These are phyloP conservation scores for Ascomycota sp. DNA, from an alignment of 2,329 filamentous ascomycete genomes.

Conservation along the genomic window DNA sequence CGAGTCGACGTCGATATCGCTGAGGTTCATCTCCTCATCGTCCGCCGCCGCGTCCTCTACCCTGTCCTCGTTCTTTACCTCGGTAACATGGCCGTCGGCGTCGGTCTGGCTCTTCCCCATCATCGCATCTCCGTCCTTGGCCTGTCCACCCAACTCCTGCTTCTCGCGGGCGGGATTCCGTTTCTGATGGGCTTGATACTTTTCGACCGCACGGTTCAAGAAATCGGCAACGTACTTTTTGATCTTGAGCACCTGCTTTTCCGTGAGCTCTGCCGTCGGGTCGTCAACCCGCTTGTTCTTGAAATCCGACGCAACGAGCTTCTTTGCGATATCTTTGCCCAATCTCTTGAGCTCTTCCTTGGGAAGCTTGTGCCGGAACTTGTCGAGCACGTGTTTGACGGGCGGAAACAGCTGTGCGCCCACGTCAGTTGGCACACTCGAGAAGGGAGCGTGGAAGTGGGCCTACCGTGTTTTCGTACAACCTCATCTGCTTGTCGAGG, in stretches of 20 bases:
- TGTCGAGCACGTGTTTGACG: slow-evolving; percentile 70
- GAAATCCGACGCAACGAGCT: slow-evolving; percentile 78
- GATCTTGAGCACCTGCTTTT: slow-evolving; percentile 64
- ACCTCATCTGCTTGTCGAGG: slow-evolving; percentile 77
- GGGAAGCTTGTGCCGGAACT: slow-evolving; percentile 69
- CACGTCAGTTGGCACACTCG: too few species aligned
- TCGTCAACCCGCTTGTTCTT: slow-evolving; percentile 75
- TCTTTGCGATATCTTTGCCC: slow-evolving; percentile 56
- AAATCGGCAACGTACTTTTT: slow-evolving; percentile 71
- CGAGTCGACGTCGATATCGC: slow-evolving; percentile 21
- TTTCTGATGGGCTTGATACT: slow-evolving; percentile 49
- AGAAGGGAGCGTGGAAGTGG: too few species aligned
- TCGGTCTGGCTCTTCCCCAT: slow-evolving; percentile 3
- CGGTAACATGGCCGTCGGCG: neutral
- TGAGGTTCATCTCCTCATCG: slow-evolving; percentile 17
- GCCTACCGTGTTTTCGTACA: slow-evolving; percentile 82
- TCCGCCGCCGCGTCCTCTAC: slow-evolving; percentile 6
- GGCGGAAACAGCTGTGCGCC: slow-evolving; percentile 72
- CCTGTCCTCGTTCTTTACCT: neutral
- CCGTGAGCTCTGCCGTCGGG: slow-evolving; percentile 46
- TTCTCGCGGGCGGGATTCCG: slow-evolving; percentile 17
- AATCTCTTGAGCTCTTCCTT: slow-evolving; percentile 52
- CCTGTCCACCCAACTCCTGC: slow-evolving; percentile 1
- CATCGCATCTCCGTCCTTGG: neutral
- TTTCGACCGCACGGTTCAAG: slow-evolving; percentile 67